Base-by-base conservation (phyloP, 768 basidiomycete genomes). In the Chiua virens region DNA sequence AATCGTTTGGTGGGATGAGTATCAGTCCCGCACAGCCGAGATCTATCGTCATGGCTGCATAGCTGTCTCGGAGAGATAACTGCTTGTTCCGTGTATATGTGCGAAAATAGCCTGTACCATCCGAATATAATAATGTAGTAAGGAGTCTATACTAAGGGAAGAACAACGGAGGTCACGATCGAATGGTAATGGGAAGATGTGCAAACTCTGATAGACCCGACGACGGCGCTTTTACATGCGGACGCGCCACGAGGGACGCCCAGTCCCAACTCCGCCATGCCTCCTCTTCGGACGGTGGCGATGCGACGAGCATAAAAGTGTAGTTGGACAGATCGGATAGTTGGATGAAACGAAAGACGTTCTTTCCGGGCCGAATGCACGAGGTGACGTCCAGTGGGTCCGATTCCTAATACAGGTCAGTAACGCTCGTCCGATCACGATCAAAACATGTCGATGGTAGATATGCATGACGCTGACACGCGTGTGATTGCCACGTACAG, bases 1-100 rank as follows among this genome's bases (percentile, higher is more conserved):
- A 73, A 55, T 88, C 86, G 4, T 80, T 92, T 55, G 86, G 79
- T 9, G 84, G 81, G 28, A 91, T 92, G 89, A 92, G 87, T 58
- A 92, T 92, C 56, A 92, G 90, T 58, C 90, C 90, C 11, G 68
- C 65, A 27, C 74, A 58, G 11, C 58, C 69, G n/a, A 57, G 21
- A 42, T 39, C 57, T 7, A 49, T 57, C 18, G 36, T 60, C 17
- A 53, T 62, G 49, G 43, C 47, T 5, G 54, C 50, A 15, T 62
- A 54, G 38, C 23, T 18, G 40, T 30, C 30, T 3, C 11, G 11
- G 13, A 14, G 13, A 30, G 14, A 30, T 30, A 30, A 6, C 30
- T 30, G 13, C 30, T 10, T 30, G 44, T 15, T 8, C 7, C 36
- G 40, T 25, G 10, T 27, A 21, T 8, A 27, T 41, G 27, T 45